Percentiles rank a stretch among this genome's conserved stretches.
These are phyloP conservation scores for Kurtzmaniella natalensis DNA, from an alignment of 1,139 yeast genomes.

Conservation along the genomic window DNA sequence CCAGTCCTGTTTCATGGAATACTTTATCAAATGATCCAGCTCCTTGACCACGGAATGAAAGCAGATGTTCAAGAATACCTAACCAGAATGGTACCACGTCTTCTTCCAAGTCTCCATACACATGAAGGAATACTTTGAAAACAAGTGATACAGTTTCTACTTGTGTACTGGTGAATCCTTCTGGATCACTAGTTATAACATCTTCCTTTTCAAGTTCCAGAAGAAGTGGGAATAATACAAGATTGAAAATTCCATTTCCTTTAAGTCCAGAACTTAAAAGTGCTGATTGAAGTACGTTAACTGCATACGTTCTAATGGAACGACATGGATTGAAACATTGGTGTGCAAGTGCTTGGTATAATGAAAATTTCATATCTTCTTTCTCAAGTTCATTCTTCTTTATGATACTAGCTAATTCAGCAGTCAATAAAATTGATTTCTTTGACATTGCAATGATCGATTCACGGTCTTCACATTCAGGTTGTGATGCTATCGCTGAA, in stretches of 20 bases:
- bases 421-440: constrained; percentile 58
- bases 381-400: constrained; percentile 17
- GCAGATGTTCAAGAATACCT: constrained; percentile 30
- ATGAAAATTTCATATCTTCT: constrained; percentile 48
- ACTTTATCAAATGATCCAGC: constrained; percentile 27
- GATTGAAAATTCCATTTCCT: constrained; percentile 59
- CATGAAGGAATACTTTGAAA: constrained; percentile 70
- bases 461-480: constrained; percentile 56
- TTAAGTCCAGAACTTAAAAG: constrained; percentile 34
- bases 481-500: constrained; percentile 76
- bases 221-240: constrained; percentile 71
- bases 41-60: constrained; percentile 19
- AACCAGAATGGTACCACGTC: constrained; percentile 32
- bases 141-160: constrained; percentile 62
- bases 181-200: constrained; percentile 58
- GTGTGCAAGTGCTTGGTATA: constrained; percentile 76
- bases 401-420: constrained; percentile 37
- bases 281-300: constrained; percentile 48
- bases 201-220: constrained; percentile 64
- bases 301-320: constrained; percentile 64
- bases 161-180: constrained; percentile 63
- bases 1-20: constrained; percentile 55
- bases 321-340: constrained; percentile 88
- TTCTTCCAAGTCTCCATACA: constrained; percentile 17
- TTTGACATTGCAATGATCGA: constrained; percentile 56